Evolutionary conservation across 1,284 basidiomycete species (phyloP), one percentile per base, ranked within the genome.

Genomic region (Heterobasidion irregulare): DNA sequence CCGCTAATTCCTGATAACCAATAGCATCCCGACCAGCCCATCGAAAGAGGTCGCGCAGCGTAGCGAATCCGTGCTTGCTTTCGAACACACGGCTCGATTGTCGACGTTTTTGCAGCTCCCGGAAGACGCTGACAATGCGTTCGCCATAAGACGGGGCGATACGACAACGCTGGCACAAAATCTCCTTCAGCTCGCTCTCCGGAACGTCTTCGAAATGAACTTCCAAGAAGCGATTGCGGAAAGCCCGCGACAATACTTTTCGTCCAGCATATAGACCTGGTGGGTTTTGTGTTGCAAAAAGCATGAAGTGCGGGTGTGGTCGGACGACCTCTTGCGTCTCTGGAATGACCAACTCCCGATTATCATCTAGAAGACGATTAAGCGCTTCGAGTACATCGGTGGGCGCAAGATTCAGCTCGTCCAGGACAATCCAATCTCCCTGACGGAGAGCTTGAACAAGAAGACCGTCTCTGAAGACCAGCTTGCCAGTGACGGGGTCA

Each of bases 191-290:
- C 70, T 99, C 97, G 13, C 78, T 79, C 68, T 96, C 91, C 0
- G 97, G 97, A 0, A 99, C 96, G 63, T 99, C 97, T 61, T 94
- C 90, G 66, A 99, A 99, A 68, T 99, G 95, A 38, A 99, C 90
- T 70, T 99, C 97, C 13, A 99, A 79, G 73, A 99, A 99, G n/a
- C 97, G 90, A 71, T 97, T 98, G 36, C 97, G 83, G 75, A 99
- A 98, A 0, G 97, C 97, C 36, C 97, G 83, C 2, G 96, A 98
- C 10, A 99, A 74, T 5, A 98, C 82, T 68, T 99, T 99, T 60
- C 97, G 82, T 6, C 97, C 97, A 1, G 90, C 96, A 66, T 99
- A 99, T n/a, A 98, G 72, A 1, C 96, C 96, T 0, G 97, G 92
- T 13, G 97, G 97, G 67, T 99, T 99, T 69, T 99, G 97, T 0